phyloP scores from a whole-genome alignment of 495 filamentous ascomycete species.

The Trichodelitschia bisporula region DNA sequence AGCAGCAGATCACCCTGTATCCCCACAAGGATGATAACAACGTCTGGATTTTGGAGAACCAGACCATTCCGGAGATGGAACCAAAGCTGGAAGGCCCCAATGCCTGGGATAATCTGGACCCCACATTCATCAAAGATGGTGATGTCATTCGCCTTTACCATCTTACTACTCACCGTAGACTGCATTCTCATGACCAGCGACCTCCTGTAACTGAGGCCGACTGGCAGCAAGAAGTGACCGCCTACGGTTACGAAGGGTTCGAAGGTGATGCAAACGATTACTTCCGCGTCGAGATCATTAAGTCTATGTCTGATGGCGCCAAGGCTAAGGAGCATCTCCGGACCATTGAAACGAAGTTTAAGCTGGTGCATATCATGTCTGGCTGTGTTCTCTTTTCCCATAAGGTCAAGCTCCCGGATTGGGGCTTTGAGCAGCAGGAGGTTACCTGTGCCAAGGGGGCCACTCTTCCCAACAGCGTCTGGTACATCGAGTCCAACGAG shows the following conservation, averaged over 20 bases:
- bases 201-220: conserved; percentile 92
- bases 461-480: conserved; percentile 84
- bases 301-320: conserved; percentile 58
- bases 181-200: conserved; percentile 95
- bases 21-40: conserved; percentile 99
- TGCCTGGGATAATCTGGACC: conserved; percentile 57
- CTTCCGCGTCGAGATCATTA: conserved; percentile 86
- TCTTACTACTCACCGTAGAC: conserved; percentile 50
- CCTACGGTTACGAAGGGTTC: conserved; percentile 94
- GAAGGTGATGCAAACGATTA: conserved; percentile 89
- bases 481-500: conserved; percentile 80
- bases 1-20: conserved; percentile 95
- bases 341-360: conserved; percentile 93
- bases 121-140: conserved; percentile 54
- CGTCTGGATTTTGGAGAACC: conserved; percentile 75
- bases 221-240: conserved; percentile 96
- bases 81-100: conserved; percentile 47
- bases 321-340: conserved; percentile 64
- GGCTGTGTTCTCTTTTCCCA: conserved; percentile 93
- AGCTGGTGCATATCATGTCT: conserved; percentile 85
- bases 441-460: conserved; percentile 89
- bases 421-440: conserved; percentile 94
- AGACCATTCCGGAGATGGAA: conserved; percentile 74
- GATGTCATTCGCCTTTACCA: conserved; percentile 65
- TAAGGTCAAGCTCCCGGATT: conserved; percentile 93